A percentile compares a stretch with the other conserved stretches of the same genome.
phyloP scores from a whole-genome alignment of 2,329 filamentous ascomycete genomes.

The Cercospora brassicicola region DNA sequence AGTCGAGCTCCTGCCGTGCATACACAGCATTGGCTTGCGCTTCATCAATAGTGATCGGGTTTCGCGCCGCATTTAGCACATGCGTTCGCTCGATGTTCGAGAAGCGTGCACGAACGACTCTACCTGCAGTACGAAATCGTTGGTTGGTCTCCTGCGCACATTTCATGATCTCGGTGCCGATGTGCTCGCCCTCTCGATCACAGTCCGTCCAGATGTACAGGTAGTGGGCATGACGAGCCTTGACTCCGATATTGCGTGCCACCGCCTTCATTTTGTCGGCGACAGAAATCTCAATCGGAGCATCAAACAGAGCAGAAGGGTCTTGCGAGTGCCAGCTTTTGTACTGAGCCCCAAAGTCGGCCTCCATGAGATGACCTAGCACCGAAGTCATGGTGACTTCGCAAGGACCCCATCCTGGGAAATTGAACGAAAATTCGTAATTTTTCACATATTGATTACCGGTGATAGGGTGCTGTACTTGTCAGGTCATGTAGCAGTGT shows the following conservation, averaged over 20 bases:
- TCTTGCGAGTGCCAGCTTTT: conserved; percentile 79
- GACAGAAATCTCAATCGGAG: conserved; percentile 68
- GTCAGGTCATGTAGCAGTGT: conserved; percentile 18
- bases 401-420: conserved; percentile 77
- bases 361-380: conserved; percentile 77
- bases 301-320: conserved; percentile 77
- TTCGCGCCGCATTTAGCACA: conserved; percentile 77
- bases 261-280: conserved; percentile 74
- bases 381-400: conserved; percentile 93
- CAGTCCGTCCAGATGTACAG: conserved; percentile 99
- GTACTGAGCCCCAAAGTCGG: conserved; percentile 73
- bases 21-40: conserved; percentile 83
- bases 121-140: conserved; percentile 53
- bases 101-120: conserved; percentile 84
- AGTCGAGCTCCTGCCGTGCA: conserved; percentile 85
- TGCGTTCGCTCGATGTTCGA: conserved; percentile 97
- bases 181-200: conserved; percentile 95
- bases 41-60: conserved; percentile 76
- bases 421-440: conserved; percentile 87
- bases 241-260: conserved; percentile 77
- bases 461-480: conserved; percentile 61
- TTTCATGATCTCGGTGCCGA: conserved; percentile 84
- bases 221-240: conserved; percentile 70
- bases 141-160: conserved; percentile 74
- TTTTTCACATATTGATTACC: conserved; percentile 84